These are phyloP conservation scores for Globomyces sp. DNA, from an alignment of 371 early-diverging fungal genomes.

Conservation along the genomic window DNA sequence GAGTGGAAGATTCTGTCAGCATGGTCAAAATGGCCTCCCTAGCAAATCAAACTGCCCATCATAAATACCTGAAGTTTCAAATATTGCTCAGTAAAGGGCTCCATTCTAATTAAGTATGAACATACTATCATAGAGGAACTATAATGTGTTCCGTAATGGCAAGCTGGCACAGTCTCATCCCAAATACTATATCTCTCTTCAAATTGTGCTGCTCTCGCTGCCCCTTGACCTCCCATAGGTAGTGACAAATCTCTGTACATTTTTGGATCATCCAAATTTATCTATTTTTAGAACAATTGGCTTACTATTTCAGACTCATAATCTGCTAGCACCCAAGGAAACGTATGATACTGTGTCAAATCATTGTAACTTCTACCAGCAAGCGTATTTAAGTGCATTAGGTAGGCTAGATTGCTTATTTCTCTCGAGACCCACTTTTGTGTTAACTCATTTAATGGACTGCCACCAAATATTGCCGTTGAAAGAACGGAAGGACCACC, in stretches of 20 bases:
- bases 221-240: constrained; percentile 41
- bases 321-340: constrained; percentile 43
- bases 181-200: constrained; percentile 30
- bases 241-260: constrained; percentile 36
- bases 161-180: constrained; percentile 33
- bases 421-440: constrained; percentile 65
- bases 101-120: constrained; percentile 33
- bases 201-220: constrained; percentile 27
- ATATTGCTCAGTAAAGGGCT: constrained; percentile 48
- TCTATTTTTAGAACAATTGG: constrained; percentile 5
- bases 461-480: constrained; percentile 51
- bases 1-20: constrained; percentile 41
- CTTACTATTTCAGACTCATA: constrained; percentile 32
- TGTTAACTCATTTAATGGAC: constrained; percentile 66
- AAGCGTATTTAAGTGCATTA: constrained; percentile 71
- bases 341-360: constrained; percentile 42
- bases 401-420: constrained; percentile 70
- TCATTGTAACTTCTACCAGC: constrained; percentile 55
- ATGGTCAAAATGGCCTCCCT: constrained; percentile 41
- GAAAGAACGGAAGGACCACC: constrained; percentile 33
- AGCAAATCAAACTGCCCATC: no score
- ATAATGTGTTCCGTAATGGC: constrained; percentile 43
- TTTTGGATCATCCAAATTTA: constrained; percentile 23
- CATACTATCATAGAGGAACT: constrained; percentile 41
- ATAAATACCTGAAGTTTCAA: constrained; percentile 57